Evolutionary conservation across 257 asterid genomes (phyloP), one percentile per base, ranked within the genome.

Genomic region (Solanum microdontum): DNA sequence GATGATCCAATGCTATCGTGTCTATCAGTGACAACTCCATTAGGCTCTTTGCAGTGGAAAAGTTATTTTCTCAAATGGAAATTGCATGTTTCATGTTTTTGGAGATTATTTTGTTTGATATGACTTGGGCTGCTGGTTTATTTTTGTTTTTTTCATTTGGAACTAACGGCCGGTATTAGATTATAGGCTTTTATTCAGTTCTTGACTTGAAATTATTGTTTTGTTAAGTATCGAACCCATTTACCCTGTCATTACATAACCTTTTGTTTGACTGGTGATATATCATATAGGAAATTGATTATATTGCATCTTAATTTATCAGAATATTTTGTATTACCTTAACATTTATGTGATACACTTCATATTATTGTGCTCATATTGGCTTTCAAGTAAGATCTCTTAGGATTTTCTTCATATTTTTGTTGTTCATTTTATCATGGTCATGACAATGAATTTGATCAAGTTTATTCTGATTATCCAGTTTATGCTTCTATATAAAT

Each of bases 401-500:
- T 51, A 51, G 32, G 32, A 4, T 10, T n/a, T 64, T 64, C 70
- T n/a, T 64, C 32, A n/a, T 64, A 64, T 64, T n/a, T 62, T 64
- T n/a, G 72, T n/a, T n/a, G 15, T 64, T n/a, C 72, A 64, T 64
- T 64, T 10, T 64, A n/a, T 64, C 15, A 0, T 64, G 1, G 14
- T 11, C 14, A 64, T 64, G 72, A 0, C 1, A n/a, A 2, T 5
- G 33, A n/a, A 0, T 11, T 24, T 66, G 73, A 2, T 24, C 8
- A 66, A 66, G 4, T 66, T 24, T 66, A 66, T 66, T 24, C 1
- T 4, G 1, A 66, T 66, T 6, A 66, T 66, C 9, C 19, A 24
- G 17, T 24, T 66, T 24, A 66, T 24, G 33, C 73, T 24, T 66
- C 8, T 24, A 24, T 24, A 34, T 69, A 69, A 3, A 9, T 14